Evolutionary conservation across 2,329 filamentous ascomycete species (phyloP), one percentile per base, ranked within the genome.

Genomic region (Tolypocladium guangdongense): DNA sequence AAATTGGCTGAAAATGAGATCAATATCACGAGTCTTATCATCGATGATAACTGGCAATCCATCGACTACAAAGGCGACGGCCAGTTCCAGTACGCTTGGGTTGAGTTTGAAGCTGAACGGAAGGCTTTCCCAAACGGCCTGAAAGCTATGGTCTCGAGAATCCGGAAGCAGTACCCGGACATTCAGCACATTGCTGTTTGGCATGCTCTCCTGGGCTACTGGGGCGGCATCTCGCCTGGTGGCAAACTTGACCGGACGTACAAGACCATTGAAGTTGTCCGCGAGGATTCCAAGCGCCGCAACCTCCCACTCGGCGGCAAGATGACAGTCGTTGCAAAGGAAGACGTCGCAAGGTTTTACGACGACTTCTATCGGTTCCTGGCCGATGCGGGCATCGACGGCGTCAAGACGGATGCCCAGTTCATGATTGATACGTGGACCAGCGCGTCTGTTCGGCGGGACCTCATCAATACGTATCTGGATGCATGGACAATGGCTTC

Each of bases 31-130:
- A 95, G 84, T 62, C 76, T 99, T 2, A 96, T 97, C 56, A 95
- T 99, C 57, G 93, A 99, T 61, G 93, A 99, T 65, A 95, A 95
- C 62, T 99, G 93, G 93, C 91, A 96, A 68, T 82, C 86, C 10
- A 77, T 95, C 48, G 82, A 80, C 58, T 60, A 75, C 33, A 60
- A 64, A 27, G 75, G 76, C 0, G 63, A 74, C 5, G 73, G 74
- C 20, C 77, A 81, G 57, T 82, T 78, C 57, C 76, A 80, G 50
- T 71, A 79, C 54, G 79, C 84, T 30, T 95, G 88, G 90, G 80
- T 81, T 11, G 81, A 86, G 8, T 97, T 99, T 58, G 91, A 97
- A 64, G 93, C 92, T 0, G 88, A 95, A 54, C 78, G 82, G 12
- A 75, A 79, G 30, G 82, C 83, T 0, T 99, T 99, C 55, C 91